These are phyloP conservation scores for Sergeia podlipaevii DNA, from an alignment of 208 protist species.

Conservation along the genomic window DNA sequence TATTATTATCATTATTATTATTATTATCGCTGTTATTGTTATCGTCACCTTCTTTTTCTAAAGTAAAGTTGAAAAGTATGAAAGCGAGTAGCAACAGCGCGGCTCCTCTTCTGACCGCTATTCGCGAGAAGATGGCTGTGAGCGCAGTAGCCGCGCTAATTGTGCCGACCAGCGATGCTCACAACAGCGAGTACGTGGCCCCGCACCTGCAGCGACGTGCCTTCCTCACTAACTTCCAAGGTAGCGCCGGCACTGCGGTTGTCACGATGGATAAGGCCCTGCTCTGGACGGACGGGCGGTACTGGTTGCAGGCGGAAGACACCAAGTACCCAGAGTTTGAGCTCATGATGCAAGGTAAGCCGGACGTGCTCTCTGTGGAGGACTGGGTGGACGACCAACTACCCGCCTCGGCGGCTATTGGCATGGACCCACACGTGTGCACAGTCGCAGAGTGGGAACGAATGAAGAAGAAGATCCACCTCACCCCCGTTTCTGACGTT, in stretches of 20 bases:
- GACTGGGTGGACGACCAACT: conserved; percentile 62
- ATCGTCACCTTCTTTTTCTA: neutral
- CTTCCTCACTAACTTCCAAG: conserved; percentile 95
- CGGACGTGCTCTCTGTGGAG: conserved; percentile 56
- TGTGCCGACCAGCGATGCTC: conserved; percentile 91
- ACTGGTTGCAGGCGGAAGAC: conserved; percentile 92
- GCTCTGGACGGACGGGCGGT: conserved; percentile 97
- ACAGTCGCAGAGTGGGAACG: conserved; percentile 81
- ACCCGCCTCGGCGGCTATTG: conserved; percentile 29
- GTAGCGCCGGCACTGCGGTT: conserved; percentile 91
- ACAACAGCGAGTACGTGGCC: conserved; percentile 96
- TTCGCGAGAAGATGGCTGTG: conserved; percentile 79
- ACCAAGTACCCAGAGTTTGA: conserved; percentile 78
- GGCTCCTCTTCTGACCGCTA: conserved; percentile 33
- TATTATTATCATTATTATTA: too few relatives aligned
- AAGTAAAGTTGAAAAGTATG: too few relatives aligned
- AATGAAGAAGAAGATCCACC: conserved; percentile 40
- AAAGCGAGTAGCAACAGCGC: too few relatives aligned
- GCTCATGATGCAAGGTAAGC: conserved; percentile 81
- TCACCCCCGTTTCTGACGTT: conserved; percentile 59
- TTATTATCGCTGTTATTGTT: neutral
- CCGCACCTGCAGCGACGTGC: conserved; percentile 82
- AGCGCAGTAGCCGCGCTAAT: conserved; percentile 78
- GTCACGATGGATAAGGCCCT: conserved; percentile 78
- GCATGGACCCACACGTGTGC: conserved; percentile 63